Percentiles rank a stretch among this genome's conserved stretches.
Evolutionary conservation across 176 grass and related monocot species (phyloP).

Genomic region (Zoysia japonica): DNA sequence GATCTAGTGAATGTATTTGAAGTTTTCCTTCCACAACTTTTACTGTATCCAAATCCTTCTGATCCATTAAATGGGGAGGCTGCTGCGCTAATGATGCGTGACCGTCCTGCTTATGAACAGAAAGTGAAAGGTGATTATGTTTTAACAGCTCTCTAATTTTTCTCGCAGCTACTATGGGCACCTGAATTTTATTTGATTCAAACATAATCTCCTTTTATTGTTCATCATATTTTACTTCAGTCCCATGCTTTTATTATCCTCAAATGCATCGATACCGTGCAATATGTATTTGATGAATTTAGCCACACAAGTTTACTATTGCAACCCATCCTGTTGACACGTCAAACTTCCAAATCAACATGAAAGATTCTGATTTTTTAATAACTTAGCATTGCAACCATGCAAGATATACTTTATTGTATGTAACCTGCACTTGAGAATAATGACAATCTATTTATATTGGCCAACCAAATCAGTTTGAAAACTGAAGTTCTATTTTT

Average conservation of each 20-base stretch:
- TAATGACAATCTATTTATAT: background rate
- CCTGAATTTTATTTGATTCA: conserved; percentile 14
- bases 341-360: background rate
- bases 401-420: conserved; percentile 1
- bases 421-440: background rate
- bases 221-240: background rate
- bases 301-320: background rate
- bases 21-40: conserved; percentile 88
- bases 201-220: background rate
- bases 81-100: conserved; percentile 96
- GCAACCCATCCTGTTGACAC: background rate
- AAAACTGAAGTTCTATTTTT: background rate
- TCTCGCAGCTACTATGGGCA: background rate
- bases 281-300: background rate
- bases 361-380: background rate
- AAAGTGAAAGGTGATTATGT: conserved; percentile 89
- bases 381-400: background rate
- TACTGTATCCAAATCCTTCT: conserved; percentile 93
- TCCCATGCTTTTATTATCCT: conserved; percentile 11
- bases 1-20: conserved; percentile 98
- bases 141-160: conserved; percentile 16
- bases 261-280: conserved; percentile 12
- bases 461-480: background rate
- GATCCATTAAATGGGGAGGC: conserved; percentile 98
- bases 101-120: conserved; percentile 82